Conservation (phyloP, 208 protist genomes). For the Plasmodiophora brassicae region DNA sequence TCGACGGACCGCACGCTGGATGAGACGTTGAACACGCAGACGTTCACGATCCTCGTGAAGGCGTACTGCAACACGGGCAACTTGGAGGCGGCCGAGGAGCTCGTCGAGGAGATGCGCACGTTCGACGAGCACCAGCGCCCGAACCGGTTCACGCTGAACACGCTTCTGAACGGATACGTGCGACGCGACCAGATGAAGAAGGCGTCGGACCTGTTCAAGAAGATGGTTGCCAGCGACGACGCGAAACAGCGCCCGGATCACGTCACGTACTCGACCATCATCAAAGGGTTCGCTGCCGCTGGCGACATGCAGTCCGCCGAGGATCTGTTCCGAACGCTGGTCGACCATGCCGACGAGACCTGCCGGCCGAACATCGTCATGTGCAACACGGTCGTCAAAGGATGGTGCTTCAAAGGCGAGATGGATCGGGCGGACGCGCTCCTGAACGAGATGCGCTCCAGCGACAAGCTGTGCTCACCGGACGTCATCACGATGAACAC, state of each 20-base stretch:
- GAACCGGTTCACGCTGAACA: slow-evolving; percentile 30
- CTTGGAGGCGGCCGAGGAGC: not conserved
- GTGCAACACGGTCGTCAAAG: slow-evolving; percentile 29
- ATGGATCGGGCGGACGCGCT: not conserved
- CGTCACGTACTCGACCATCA: slow-evolving; percentile 29
- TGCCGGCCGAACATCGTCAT: slow-evolving; percentile 29
- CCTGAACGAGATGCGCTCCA: not conserved
- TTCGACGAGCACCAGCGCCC: slow-evolving; percentile 14
- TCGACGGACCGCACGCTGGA: not conserved
- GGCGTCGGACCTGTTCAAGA: not conserved
- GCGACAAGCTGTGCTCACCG: not conserved
- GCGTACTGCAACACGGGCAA: slow-evolving; percentile 25
- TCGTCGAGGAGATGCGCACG: slow-evolving; percentile 6
- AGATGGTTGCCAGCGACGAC: not conserved
- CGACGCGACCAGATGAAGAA: slow-evolving; percentile 26
- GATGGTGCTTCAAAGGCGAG: slow-evolving; percentile 29
- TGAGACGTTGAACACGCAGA: not conserved
- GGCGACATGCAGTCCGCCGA: slow-evolving; percentile 18
- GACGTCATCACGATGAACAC: slow-evolving; percentile 21
- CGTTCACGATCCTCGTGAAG: slow-evolving; percentile 25
- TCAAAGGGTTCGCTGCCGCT: slow-evolving; percentile 30
- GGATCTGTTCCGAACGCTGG: slow-evolving; percentile 16
- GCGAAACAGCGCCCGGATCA: not conserved
- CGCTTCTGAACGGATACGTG: slow-evolving; percentile 20
- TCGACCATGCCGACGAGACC: slow-evolving; percentile 1